Conservation (phyloP, 108 stramenopile species). For the Conticribra guillardii region DNA sequence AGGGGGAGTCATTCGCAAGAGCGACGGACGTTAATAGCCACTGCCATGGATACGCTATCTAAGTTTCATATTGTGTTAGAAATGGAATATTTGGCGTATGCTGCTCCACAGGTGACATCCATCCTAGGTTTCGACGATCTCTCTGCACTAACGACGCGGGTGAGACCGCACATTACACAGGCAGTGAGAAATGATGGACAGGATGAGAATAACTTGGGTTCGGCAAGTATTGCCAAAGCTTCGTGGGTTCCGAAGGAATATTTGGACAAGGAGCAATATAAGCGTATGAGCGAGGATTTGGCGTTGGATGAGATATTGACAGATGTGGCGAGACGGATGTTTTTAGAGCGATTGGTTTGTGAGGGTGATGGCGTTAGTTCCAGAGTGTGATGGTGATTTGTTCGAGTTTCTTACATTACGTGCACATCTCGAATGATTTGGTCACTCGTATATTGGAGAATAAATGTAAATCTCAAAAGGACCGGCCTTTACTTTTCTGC, state of each 20-base stretch:
- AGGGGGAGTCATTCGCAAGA: slow-evolving; percentile 30
- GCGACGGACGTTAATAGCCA: slow-evolving; percentile 56
- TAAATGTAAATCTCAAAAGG: too few relatives aligned
- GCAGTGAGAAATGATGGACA: slow-evolving; percentile 78
- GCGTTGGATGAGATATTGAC: slow-evolving; percentile 83
- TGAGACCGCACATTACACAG: slow-evolving; percentile 75
- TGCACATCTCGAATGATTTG: too few relatives aligned
- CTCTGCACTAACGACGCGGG: slow-evolving; percentile 63
- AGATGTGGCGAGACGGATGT: slow-evolving; percentile 79
- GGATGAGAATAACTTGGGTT: slow-evolving; percentile 70
- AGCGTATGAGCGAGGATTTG: slow-evolving; percentile 78
- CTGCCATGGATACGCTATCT: slow-evolving; percentile 69
- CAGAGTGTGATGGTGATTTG: too few relatives aligned
- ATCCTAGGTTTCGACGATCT: slow-evolving; percentile 76
- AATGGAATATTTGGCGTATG: slow-evolving; percentile 88
- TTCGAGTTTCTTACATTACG: too few relatives aligned
- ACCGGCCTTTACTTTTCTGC: too few relatives aligned
- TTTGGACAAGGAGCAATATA: slow-evolving; percentile 58
- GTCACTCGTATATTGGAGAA: too few relatives aligned
- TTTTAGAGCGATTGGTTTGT: slow-evolving; percentile 82
- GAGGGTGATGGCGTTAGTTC: slow-evolving; percentile 38
- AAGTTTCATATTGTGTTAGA: slow-evolving; percentile 74
- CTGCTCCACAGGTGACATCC: slow-evolving; percentile 54
- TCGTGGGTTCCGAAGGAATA: slow-evolving; percentile 77
- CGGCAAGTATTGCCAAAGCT: slow-evolving; percentile 73